These are phyloP conservation scores for Phoma sp. DNA, from an alignment of 2,329 filamentous ascomycete genomes.

Conservation along the genomic window DNA sequence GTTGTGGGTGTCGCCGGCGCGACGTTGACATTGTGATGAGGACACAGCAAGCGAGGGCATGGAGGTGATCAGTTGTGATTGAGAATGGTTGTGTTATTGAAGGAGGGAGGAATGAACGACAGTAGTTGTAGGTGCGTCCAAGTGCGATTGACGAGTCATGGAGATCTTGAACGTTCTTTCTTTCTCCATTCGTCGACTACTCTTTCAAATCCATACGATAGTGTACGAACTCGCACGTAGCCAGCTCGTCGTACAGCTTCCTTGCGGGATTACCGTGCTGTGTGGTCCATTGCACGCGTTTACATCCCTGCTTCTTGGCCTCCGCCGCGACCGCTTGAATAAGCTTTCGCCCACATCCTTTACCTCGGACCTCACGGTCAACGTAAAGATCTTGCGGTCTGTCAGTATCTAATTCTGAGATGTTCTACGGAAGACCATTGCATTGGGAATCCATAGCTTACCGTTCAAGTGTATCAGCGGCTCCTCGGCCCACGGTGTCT, in stretches of 20 bases:
- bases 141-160: neutral
- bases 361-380: constrained; percentile 16
- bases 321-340: constrained; percentile 15
- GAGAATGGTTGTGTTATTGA: neutral
- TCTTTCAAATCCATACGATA: constrained; percentile 8
- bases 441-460: neutral
- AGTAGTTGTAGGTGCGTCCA: too few species aligned
- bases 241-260: constrained; percentile 20
- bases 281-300: constrained; percentile 16
- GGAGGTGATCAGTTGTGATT: too few species aligned
- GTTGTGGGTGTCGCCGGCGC: constrained; percentile 37
- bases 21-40: neutral
- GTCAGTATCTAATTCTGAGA: neutral
- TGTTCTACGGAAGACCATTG: neutral
- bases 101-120: too few species aligned
- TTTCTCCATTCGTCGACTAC: neutral
- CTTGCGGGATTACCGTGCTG: constrained; percentile 17
- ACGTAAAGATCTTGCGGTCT: constrained; percentile 6
- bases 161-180: neutral
- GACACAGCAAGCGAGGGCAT: too few species aligned
- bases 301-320: constrained; percentile 11
- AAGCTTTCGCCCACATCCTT: constrained; percentile 14
- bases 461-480: constrained; percentile 17
- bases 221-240: constrained; percentile 9
- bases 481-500: constrained; percentile 19